Base-by-base conservation (phyloP, 768 basidiomycete species). In the Favolaschia claudopus region DNA sequence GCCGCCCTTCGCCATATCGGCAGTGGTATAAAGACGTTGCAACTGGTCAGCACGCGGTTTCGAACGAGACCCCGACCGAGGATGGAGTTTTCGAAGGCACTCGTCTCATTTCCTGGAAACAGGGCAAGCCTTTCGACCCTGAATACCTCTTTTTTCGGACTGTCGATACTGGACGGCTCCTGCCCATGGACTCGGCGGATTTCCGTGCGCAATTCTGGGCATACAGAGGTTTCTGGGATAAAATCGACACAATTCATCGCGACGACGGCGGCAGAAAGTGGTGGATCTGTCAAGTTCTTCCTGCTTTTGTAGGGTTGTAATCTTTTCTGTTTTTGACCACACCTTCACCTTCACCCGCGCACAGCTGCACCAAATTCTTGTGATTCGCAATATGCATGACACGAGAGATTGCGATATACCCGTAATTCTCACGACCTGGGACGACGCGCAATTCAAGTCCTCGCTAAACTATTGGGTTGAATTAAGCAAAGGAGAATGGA, bases 301-400 rank as follows among this genome's bases (percentile, higher is more conserved):
- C 32, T 19, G 19, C 22, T 38, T 45, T 52, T 22, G 56, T 63
- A 36, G 31, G 55, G 27, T 31, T 24, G 31, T 17, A 24, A 33
- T 25, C 15, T 13, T 22, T 19, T 27, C 37, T 15, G 32, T 24
- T 15, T n/a, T 22, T 42, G 17, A n/a, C n/a, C n/a, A n/a, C n/a
- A n/a, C 14, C 15, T 22, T 27, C 17, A 20, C 27, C 20, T 7
- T 40, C 14, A 14, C 27, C 36, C 29, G 31, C 27, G 22, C 15
- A 8, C 43, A 73, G 68, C 55, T 68, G 38, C 66, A 70, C 47
- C 59, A 67, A 4, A 32, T 72, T 6, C 58, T 68, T 12, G 39
- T 73, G 27, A 60, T 72, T 24, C 63, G 72, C 3, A 70, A 70
- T 29, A 73, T 71, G 68, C 71, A 69, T 37, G 71, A 73, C 54